Base-by-base conservation (phyloP, 441 rosid genomes). In the Pelargonium citronellum region DNA sequence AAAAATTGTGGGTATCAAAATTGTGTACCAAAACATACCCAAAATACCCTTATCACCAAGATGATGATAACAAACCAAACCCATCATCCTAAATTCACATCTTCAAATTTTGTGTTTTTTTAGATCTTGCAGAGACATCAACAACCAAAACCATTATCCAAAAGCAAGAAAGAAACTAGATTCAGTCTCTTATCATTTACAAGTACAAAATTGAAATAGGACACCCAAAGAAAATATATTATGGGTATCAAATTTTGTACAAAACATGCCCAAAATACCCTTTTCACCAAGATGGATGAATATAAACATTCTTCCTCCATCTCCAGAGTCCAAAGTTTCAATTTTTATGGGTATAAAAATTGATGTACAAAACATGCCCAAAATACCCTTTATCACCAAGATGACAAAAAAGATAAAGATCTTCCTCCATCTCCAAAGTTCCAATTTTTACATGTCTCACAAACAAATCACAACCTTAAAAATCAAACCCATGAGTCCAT, bases 231-330 rank as follows among this genome's bases (percentile, higher is more conserved):
- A 30, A 30, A 34, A 34, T 34, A 34, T 34, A 34, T 34, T 34
- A 34, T 34, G 39, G 39, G 39, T 34, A 16, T 17, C 62, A 17
- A 22, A 7, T 20, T 16, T 22, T 57, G 24, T 22, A 17, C 7
- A 22, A 9, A 57, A 57, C 24, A 57, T 17, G 8, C 62, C 62
- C 62, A 57, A 57, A 57, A 57, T 57, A 11, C 62, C 62, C 62
- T 34, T 34, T 7, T 34, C 39, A 34, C 7, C 39, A 4, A 34
- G 39, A 34, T 34, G 39, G 39, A 34, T 4, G 39, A 34, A 4
- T 34, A 4, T 5, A 34, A 34, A 34, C 39, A 34, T 34, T 5
- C 39, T 34, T 34, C 39, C 39, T 34, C 39, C 39, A 34, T 34
- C 39, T 34, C 39, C 39, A 34, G 39, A 34, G 39, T 5, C 7